phyloP scores from a whole-genome alignment of 306 rosid genomes.

The Nissolia schottii region DNA sequence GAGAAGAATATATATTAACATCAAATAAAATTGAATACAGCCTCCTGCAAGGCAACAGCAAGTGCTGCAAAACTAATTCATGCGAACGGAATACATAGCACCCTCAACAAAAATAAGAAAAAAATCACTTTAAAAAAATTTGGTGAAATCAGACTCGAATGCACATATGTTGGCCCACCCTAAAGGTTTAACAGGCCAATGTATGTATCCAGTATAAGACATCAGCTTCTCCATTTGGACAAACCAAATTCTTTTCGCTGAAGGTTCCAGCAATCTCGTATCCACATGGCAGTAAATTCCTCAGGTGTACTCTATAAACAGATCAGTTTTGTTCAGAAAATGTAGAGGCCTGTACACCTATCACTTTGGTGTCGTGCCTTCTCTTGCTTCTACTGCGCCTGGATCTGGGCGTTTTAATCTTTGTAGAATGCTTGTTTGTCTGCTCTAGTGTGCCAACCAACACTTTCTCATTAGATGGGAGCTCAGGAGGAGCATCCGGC shows the following conservation, averaged over 20 bases:
- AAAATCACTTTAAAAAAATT: constrained; percentile 18
- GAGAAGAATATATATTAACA: constrained; percentile 47
- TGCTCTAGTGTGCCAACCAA: constrained; percentile 40
- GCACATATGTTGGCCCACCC: constrained; percentile 37
- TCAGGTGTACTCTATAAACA: constrained; percentile 15
- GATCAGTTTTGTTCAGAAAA: constrained; percentile 53
- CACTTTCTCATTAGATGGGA: constrained; percentile 54
- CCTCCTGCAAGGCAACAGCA: constrained; percentile 38
- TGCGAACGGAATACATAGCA: constrained; percentile 27
- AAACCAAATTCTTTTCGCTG: constrained; percentile 27
- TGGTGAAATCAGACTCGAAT: constrained; percentile 36
- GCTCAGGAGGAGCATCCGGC: constrained; percentile 98
- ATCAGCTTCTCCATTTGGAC: constrained; percentile 32
- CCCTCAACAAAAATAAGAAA: constrained; percentile 28
- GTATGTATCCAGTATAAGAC: constrained; percentile 13
- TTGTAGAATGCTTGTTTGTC: constrained; percentile 48
- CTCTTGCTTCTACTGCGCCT: constrained; percentile 74
- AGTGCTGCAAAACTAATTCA: constrained; percentile 34
- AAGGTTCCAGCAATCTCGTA: constrained; percentile 35
- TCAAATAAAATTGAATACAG: constrained; percentile 42
- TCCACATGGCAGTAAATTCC: constrained; percentile 37
- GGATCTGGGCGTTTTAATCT: constrained; percentile 60
- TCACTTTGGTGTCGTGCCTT: constrained; percentile 67
- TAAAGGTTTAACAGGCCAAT: constrained; percentile 13
- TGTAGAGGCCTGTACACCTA: constrained; percentile 55